Conservation (phyloP, 495 filamentous ascomycete genomes). For the Hyphodiscus hymeniophilus region DNA sequence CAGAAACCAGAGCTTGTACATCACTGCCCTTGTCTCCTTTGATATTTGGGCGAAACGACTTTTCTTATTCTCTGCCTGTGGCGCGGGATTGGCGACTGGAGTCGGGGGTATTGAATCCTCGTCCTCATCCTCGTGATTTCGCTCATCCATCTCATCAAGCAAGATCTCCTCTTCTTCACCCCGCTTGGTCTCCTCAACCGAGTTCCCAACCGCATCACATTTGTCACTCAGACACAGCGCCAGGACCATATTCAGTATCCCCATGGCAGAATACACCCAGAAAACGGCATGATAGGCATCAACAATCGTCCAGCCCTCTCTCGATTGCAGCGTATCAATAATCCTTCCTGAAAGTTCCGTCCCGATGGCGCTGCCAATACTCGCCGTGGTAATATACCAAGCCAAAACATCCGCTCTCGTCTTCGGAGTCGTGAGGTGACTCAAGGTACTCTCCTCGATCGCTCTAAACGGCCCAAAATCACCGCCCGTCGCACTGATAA, state of each 20-base stretch:
- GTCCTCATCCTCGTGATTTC: conserved; percentile 12
- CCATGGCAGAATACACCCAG: conserved; percentile 59
- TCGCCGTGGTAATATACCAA: conserved; percentile 70
- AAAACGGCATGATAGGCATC: conserved; percentile 64
- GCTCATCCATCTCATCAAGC: conserved; percentile 26
- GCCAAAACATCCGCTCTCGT: conserved; percentile 65
- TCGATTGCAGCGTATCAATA: conserved; percentile 42
- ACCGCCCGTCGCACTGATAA: conserved; percentile 72
- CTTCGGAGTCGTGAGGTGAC: conserved; percentile 56
- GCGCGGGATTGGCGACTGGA: background rate
- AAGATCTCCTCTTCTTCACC: conserved; percentile 36
- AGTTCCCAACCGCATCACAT: conserved; percentile 45
- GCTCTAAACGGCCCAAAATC: conserved; percentile 78
- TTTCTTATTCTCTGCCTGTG: conserved; percentile 3
- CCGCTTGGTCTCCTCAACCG: conserved; percentile 14
- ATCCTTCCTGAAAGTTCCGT: conserved; percentile 59
- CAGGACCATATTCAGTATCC: conserved; percentile 56
- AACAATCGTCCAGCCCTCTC: conserved; percentile 45
- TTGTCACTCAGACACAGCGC: conserved; percentile 47
- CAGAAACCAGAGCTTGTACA: conserved; percentile 65
- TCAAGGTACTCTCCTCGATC: conserved; percentile 71
- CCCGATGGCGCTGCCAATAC: conserved; percentile 55
- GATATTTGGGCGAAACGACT: conserved; percentile 44
- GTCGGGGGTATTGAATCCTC: background rate
- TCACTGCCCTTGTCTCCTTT: conserved; percentile 43